Conservation (phyloP, 2,329 filamentous ascomycete species). For the Stemphylium beticola region DNA sequence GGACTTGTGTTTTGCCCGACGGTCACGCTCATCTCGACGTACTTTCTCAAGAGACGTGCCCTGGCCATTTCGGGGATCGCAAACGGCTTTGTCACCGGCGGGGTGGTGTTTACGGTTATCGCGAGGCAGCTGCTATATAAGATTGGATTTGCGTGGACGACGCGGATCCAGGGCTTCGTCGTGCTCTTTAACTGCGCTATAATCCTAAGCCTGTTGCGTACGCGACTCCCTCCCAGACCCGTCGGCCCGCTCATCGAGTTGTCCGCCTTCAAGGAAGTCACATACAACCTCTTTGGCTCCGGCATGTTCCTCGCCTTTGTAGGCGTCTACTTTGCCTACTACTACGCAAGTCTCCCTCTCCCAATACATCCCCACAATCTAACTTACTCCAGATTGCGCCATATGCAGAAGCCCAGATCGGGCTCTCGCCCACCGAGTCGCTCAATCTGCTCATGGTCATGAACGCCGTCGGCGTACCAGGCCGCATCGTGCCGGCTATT, state of each 20-base stretch:
- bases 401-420: no score
- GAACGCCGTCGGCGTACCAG: conserved; percentile 55
- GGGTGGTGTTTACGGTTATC: conserved; percentile 25
- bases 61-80: conserved; percentile 18
- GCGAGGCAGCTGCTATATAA: conserved; percentile 8
- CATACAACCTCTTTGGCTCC: not conserved
- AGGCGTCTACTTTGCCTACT: conserved; percentile 50
- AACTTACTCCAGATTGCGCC: no score
- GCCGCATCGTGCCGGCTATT: conserved; percentile 56
- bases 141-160: conserved; percentile 62
- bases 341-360: conserved; percentile 49
- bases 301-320: conserved; percentile 13
- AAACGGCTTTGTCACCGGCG: conserved; percentile 18
- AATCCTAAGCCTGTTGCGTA: not conserved
- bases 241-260: not conserved
- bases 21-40: not conserved
- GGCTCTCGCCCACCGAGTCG: conserved; percentile 42
- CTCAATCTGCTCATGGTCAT: conserved; percentile 56
- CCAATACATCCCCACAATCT: conserved; percentile 64
- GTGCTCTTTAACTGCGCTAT: not conserved
- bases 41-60: not conserved
- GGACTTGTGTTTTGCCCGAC: conserved; percentile 10
- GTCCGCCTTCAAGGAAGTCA: not conserved
- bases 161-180: conserved; percentile 59
- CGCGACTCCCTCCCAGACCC: not conserved